phyloP scores from a whole-genome alignment of 345 rosid genomes.

The Eucalyptus tenuipes region DNA sequence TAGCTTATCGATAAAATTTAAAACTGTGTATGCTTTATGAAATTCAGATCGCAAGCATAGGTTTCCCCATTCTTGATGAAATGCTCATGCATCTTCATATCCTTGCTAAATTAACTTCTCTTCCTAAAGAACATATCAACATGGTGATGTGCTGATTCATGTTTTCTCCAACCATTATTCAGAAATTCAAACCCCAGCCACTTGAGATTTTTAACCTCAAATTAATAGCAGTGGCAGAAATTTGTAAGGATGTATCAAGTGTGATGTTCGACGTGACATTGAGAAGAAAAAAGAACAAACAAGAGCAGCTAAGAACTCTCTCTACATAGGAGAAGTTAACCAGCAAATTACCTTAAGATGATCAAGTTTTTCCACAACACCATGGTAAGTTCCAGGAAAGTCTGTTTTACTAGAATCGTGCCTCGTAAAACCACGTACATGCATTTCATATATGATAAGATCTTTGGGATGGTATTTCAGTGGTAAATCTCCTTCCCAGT shows the following conservation, averaged over 20 bases:
- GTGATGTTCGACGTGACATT: neutral
- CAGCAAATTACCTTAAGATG: slow-evolving; percentile 62
- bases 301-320: neutral
- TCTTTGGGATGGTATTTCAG: slow-evolving; percentile 60
- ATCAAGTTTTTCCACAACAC: slow-evolving; percentile 84
- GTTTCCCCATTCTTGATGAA: neutral
- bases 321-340: neutral
- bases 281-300: neutral
- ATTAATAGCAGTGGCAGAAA: neutral
- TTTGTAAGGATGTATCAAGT: neutral
- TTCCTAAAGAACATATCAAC: neutral
- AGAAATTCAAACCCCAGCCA: neutral
- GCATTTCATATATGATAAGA: slow-evolving; percentile 88
- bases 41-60: neutral
- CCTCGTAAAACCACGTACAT: slow-evolving; percentile 82
- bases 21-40: neutral
- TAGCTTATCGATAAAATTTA: neutral
- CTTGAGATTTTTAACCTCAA: neutral
- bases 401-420: slow-evolving; percentile 70
- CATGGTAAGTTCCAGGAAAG: slow-evolving; percentile 80
- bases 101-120: neutral
- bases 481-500: slow-evolving; percentile 97
- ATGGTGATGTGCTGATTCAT: neutral
- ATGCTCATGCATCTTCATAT: neutral
- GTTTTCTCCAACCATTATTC: neutral